Conservation (phyloP, 108 stramenopile genomes). For the Cylindrotheca fusiformis region DNA sequence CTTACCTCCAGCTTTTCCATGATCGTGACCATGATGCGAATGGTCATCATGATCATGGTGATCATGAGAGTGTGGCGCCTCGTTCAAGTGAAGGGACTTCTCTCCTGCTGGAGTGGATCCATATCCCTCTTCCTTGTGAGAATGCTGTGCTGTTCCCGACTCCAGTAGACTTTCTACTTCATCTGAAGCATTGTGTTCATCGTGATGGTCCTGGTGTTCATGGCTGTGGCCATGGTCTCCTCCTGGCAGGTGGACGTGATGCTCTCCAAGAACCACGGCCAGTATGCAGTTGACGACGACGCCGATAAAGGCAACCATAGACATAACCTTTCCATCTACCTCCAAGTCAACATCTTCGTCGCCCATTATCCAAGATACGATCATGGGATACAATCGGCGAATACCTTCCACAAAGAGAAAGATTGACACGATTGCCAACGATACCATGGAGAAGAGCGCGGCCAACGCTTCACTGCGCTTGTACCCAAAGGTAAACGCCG, state of each 20-base stretch:
- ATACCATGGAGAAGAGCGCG: constrained; percentile 83
- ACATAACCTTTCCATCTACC: constrained; percentile 92
- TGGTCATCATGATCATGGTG: constrained; percentile 21
- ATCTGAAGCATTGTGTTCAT: too few species aligned
- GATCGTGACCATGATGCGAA: constrained; percentile 27
- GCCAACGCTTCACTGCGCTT: constrained; percentile 91
- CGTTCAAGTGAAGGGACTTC: constrained; percentile 5
- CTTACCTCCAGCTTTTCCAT: constrained; percentile 14
- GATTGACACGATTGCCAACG: constrained; percentile 74
- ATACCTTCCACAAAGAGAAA: constrained; percentile 78
- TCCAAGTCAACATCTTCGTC: constrained; percentile 26
- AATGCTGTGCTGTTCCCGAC: too few species aligned
- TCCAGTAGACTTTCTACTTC: too few species aligned
- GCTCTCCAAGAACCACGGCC: constrained; percentile 74
- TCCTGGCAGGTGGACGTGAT: constrained; percentile 82
- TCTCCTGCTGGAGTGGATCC: constrained; percentile 30
- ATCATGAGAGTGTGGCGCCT: constrained; percentile 22
- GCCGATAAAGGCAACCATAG: constrained; percentile 80
- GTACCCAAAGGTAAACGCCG: constrained; percentile 83
- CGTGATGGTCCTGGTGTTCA: constrained; percentile 29
- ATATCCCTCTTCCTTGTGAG: constrained; percentile 20
- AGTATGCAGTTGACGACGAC: constrained; percentile 90
- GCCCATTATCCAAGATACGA: too few species aligned
- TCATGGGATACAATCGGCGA: constrained; percentile 50
- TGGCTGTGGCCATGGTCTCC: constrained; percentile 33